phyloP scores from a whole-genome alignment of 106 monocot genomes.

The Apostasia ramifera region DNA sequence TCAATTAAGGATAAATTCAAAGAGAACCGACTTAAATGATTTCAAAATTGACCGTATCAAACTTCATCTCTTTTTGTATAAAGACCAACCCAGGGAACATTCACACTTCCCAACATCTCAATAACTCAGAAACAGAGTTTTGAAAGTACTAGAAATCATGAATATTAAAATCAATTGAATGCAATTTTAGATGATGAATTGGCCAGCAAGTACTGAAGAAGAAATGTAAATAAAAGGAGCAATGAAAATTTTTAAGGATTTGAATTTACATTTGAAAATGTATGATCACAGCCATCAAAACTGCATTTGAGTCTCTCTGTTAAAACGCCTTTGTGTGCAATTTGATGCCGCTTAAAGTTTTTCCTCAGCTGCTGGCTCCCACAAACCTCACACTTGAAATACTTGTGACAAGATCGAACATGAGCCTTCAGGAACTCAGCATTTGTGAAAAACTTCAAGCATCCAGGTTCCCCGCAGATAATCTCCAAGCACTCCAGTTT shows the following conservation, averaged over 20 bases:
- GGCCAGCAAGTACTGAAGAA: background rate
- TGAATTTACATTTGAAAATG: slow-evolving; percentile 55
- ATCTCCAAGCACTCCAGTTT: slow-evolving; percentile 58
- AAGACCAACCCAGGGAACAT: too few relatives aligned
- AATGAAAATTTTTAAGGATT: slow-evolving; percentile 18
- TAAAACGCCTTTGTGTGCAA: slow-evolving; percentile 31
- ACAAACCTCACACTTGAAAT: slow-evolving; percentile 55
- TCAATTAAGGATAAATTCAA: too few relatives aligned
- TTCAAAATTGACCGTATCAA: too few relatives aligned
- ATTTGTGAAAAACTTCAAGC: slow-evolving; percentile 70
- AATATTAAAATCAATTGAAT: background rate
- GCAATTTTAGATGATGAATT: background rate
- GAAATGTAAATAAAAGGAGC: background rate
- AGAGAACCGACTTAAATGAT: too few relatives aligned
- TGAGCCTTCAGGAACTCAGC: slow-evolving; percentile 72
- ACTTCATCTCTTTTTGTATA: too few relatives aligned
- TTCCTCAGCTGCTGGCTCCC: slow-evolving; percentile 68
- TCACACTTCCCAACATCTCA: too few relatives aligned
- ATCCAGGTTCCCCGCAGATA: slow-evolving; percentile 56
- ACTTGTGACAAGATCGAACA: slow-evolving; percentile 50
- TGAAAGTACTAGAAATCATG: too few relatives aligned
- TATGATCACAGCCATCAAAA: slow-evolving; percentile 43
- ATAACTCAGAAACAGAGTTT: too few relatives aligned
- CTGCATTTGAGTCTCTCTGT: slow-evolving; percentile 46
- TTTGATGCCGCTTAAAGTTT: slow-evolving; percentile 65